Percentiles rank a stretch among this genome's conserved stretches.
Conservation (phyloP, 2,329 filamentous ascomycete species). For the Sarocladium oryzae region DNA sequence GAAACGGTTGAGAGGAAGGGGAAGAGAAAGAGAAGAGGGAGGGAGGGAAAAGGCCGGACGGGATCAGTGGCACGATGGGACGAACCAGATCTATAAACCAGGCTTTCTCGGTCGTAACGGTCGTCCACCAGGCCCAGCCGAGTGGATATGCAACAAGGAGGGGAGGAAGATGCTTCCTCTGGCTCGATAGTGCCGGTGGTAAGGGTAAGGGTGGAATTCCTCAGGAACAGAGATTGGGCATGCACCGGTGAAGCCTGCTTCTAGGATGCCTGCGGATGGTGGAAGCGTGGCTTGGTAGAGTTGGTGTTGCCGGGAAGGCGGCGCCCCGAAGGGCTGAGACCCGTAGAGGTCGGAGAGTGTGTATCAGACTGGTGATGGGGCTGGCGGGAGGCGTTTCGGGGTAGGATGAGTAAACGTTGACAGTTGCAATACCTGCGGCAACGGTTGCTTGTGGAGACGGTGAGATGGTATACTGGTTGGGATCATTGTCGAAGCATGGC, state of each 20-base stretch:
- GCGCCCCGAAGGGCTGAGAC: constrained; percentile 9
- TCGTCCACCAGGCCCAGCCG: not conserved
- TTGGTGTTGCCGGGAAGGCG: constrained; percentile 4
- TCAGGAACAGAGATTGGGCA: not conserved
- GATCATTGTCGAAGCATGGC: constrained; percentile 4
- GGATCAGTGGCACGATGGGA: constrained; percentile 4
- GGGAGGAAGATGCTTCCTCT: not conserved
- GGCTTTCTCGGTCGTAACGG: not conserved
- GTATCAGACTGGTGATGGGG: constrained; percentile 6
- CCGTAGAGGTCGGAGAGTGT: constrained; percentile 7
- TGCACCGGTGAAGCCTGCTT: not conserved
- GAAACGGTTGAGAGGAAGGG: constrained; percentile 8
- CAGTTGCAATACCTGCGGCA: not conserved
- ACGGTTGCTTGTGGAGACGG: not conserved
- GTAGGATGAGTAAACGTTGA: not conserved
- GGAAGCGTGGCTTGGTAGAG: not conserved
- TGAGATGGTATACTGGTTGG: not conserved
- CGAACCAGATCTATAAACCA: constrained; percentile 8
- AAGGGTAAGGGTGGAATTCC: not conserved
- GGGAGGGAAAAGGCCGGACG: constrained; percentile 8
- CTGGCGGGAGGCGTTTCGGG: constrained; percentile 4
- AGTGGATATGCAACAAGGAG: not conserved
- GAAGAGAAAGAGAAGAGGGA: constrained; percentile 12
- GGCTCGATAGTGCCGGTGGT: not conserved
- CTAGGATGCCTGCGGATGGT: not conserved